Conservation (phyloP, 148 eudicot genomes). For the Vaccinium corymbosum region DNA sequence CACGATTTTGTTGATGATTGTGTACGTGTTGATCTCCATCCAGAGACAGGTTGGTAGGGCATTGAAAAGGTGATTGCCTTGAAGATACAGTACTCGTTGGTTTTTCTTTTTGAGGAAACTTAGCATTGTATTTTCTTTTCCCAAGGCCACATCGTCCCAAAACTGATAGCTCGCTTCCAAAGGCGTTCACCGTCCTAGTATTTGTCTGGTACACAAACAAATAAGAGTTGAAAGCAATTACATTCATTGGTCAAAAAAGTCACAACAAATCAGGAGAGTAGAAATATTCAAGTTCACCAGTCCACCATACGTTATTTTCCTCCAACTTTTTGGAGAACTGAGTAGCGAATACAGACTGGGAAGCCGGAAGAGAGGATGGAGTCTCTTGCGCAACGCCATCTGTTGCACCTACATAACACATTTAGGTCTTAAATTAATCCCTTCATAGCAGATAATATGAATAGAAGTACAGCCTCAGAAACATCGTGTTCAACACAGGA, state of each 20-base stretch:
- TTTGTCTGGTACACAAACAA: constrained; percentile 14
- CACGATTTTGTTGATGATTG: constrained; percentile 10
- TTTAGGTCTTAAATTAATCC: constrained; percentile 12
- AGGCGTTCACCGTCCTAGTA: constrained; percentile 21
- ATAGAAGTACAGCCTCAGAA: neutral
- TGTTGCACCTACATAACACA: constrained; percentile 19
- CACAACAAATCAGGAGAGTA: constrained; percentile 8
- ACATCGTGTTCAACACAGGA: neutral
- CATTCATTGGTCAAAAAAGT: constrained; percentile 11
- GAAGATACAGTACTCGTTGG: constrained; percentile 14
- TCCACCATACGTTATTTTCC: constrained; percentile 23
- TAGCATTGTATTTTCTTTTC: constrained; percentile 3
- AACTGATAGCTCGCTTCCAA: constrained; percentile 19
- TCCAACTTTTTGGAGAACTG: constrained; percentile 24
- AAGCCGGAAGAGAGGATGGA: constrained; percentile 8
- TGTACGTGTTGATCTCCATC: constrained; percentile 6
- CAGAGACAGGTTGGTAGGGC: constrained; percentile 17
- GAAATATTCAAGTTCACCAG: constrained; percentile 10
- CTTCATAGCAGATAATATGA: neutral
- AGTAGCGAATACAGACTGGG: constrained; percentile 17
- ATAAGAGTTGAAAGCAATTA: constrained; percentile 1
- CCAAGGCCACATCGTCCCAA: constrained; percentile 12
- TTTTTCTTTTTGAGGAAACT: constrained; percentile 6
- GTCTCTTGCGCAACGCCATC: constrained; percentile 10
- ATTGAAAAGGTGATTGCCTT: constrained; percentile 26